phyloP scores from a whole-genome alignment of 108 stramenopile genomes.

The Cylindrotheca fusiformis region DNA sequence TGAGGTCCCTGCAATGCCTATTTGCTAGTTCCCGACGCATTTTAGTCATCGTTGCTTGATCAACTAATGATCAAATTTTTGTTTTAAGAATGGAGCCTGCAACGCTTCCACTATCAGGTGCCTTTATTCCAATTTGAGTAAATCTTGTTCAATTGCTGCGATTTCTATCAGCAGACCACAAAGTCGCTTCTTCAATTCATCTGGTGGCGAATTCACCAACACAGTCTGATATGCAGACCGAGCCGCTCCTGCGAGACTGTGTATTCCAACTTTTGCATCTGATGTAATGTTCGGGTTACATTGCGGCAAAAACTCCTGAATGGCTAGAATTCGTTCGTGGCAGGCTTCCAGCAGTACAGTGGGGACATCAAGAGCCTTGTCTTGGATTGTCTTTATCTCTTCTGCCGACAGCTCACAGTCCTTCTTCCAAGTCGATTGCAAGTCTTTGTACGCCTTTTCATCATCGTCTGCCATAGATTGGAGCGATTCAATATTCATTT shows the following conservation, averaged over 20 bases:
- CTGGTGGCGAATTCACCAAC: slow-evolving; percentile 64
- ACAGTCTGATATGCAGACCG: slow-evolving; percentile 80
- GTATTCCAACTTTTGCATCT: slow-evolving; percentile 81
- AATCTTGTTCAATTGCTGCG: slow-evolving; percentile 51
- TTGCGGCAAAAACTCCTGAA: slow-evolving; percentile 65
- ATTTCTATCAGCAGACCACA: slow-evolving; percentile 55
- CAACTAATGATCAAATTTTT: no score
- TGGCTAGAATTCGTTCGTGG: slow-evolving; percentile 48
- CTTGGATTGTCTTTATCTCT: slow-evolving; percentile 59
- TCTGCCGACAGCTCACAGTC: slow-evolving; percentile 42
- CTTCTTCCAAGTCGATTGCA: slow-evolving; percentile 77
- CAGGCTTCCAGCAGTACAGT: slow-evolving; percentile 55
- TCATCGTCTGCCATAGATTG: slow-evolving; percentile 67
- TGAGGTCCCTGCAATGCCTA: no score
- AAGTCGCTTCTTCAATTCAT: slow-evolving; percentile 57
- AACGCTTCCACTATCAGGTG: no score
- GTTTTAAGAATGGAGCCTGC: no score
- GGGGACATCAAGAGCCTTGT: slow-evolving; percentile 56
- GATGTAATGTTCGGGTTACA: slow-evolving; percentile 76
- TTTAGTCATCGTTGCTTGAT: no score
- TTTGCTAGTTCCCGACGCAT: no score
- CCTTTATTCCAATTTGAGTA: slow-evolving; percentile 35
- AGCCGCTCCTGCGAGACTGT: slow-evolving; percentile 75
- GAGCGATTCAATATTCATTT: slow-evolving; percentile 39
- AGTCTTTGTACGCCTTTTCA: slow-evolving; percentile 62